Conservation (phyloP, 495 filamentous ascomycete genomes). For the Penicillium mononematosum region DNA sequence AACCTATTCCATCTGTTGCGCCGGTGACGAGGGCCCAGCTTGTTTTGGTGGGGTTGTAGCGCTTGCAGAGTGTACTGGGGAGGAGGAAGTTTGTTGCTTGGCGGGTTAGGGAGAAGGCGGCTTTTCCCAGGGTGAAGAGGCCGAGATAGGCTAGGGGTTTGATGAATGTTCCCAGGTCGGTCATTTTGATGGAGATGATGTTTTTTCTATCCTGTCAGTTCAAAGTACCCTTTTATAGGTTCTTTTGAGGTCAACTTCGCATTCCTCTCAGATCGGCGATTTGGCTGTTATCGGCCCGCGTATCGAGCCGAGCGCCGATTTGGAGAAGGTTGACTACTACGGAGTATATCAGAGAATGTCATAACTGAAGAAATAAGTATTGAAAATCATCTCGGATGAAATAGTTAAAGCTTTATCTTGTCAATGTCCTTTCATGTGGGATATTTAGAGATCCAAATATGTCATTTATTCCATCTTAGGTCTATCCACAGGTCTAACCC, state of each 20-base stretch:
- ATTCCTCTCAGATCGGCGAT: too few species aligned
- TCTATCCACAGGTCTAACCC: background rate
- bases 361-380: too few species aligned
- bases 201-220: too few species aligned
- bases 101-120: conserved; percentile 16
- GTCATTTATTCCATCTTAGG: background rate
- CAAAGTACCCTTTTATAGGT: too few species aligned
- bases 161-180: conserved; percentile 4
- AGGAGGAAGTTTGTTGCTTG: conserved; percentile 24
- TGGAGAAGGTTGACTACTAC: too few species aligned
- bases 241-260: too few species aligned
- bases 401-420: too few species aligned
- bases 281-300: too few species aligned
- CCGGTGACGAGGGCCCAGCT: conserved; percentile 62
- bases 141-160: conserved; percentile 20
- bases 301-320: too few species aligned
- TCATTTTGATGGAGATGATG: conserved; percentile 5
- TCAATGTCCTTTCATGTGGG: background rate
- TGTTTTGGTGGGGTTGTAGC: conserved; percentile 19
- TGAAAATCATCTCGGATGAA: too few species aligned
- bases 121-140: conserved; percentile 19
- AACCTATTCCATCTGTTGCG: conserved; percentile 60
- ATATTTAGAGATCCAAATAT: background rate
- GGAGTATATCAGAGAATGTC: too few species aligned
- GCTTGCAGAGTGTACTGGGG: conserved; percentile 14